phyloP scores from a whole-genome alignment of 2,329 filamentous ascomycete genomes.

The Talaromyces pinophilus region DNA sequence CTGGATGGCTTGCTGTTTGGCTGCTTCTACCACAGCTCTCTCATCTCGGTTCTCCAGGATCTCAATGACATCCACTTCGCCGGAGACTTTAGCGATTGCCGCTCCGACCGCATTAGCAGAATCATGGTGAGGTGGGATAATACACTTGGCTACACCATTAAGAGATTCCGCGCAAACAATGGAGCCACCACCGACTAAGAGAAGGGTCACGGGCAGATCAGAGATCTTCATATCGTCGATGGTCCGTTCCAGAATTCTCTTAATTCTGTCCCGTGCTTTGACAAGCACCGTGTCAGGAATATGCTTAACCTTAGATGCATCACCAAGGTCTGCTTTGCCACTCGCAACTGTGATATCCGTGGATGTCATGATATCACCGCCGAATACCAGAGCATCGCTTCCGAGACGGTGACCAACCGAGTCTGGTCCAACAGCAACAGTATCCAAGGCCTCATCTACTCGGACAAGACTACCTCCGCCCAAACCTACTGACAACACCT shows the following conservation, averaged over 20 bases:
- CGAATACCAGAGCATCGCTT: conserved; percentile 58
- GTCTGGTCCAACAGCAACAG: conserved; percentile 59
- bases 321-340: conserved; percentile 30
- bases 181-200: conserved; percentile 61
- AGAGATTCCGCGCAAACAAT: conserved; percentile 54
- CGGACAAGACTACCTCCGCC: conserved; percentile 56
- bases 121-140: conserved; percentile 55
- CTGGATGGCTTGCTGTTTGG: conserved; percentile 28
- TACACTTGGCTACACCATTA: conserved; percentile 53
- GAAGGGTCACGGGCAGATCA: conserved; percentile 53
- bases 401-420: conserved; percentile 62
- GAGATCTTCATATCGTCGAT: conserved; percentile 61
- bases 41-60: conserved; percentile 41
- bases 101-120: conserved; percentile 64
- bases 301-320: conserved; percentile 27
- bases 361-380: conserved; percentile 58
- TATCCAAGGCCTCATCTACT: conserved; percentile 33
- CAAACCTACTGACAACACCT: conserved; percentile 59
- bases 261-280: conserved; percentile 41
- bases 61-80: conserved; percentile 56
- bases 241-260: conserved; percentile 52
- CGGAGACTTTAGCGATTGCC: conserved; percentile 58
- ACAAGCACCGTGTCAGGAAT: conserved; percentile 27
- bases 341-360: conserved; percentile 57
- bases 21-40: conserved; percentile 28